Conservation (phyloP, 2,329 filamentous ascomycete genomes). For the Neopestalotiopsis sp. region DNA sequence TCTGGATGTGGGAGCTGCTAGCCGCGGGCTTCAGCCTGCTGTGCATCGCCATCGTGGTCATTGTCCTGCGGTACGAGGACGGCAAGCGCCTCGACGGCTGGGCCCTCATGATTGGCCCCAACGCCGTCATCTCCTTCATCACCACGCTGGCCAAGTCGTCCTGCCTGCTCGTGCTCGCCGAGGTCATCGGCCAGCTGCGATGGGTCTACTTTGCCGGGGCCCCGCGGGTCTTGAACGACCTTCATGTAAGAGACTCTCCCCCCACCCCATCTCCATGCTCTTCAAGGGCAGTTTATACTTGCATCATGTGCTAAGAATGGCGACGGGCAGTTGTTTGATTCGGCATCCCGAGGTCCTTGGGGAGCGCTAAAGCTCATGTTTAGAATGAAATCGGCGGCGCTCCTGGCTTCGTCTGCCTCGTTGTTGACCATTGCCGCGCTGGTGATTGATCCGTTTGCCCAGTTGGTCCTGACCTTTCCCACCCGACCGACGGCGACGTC, state of each 20-base stretch:
- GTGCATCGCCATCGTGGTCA: constrained; percentile 19
- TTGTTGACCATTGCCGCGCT: constrained; percentile 20
- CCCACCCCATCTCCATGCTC: neutral
- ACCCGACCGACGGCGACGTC: constrained; percentile 11
- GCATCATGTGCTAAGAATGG: neutral
- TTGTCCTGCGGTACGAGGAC: constrained; percentile 21
- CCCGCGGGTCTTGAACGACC: constrained; percentile 15
- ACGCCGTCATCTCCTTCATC: constrained; percentile 24
- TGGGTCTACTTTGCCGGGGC: constrained; percentile 21
- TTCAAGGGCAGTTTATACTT: no score
- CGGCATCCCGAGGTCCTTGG: constrained; percentile 18
- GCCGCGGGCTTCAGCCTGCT: constrained; percentile 10
- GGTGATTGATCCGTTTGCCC: constrained; percentile 23
- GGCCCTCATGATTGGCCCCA: constrained; percentile 22
- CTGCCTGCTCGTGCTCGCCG: constrained; percentile 20
- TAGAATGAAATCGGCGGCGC: constrained; percentile 18
- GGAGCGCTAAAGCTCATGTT: constrained; percentile 19
- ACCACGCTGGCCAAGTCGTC: constrained; percentile 23
- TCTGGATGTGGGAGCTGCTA: constrained; percentile 19
- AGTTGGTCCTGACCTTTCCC: constrained; percentile 23
- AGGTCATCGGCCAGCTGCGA: constrained; percentile 23
- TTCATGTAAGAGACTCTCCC: constrained; percentile 5
- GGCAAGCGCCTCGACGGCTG: constrained; percentile 22
- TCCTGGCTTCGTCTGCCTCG: constrained; percentile 20
- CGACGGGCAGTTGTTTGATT: constrained; percentile 15